These are phyloP conservation scores for Sporisorium iseilematis-ciliati DNA, from an alignment of 1,284 basidiomycete species.

Conservation along the genomic window DNA sequence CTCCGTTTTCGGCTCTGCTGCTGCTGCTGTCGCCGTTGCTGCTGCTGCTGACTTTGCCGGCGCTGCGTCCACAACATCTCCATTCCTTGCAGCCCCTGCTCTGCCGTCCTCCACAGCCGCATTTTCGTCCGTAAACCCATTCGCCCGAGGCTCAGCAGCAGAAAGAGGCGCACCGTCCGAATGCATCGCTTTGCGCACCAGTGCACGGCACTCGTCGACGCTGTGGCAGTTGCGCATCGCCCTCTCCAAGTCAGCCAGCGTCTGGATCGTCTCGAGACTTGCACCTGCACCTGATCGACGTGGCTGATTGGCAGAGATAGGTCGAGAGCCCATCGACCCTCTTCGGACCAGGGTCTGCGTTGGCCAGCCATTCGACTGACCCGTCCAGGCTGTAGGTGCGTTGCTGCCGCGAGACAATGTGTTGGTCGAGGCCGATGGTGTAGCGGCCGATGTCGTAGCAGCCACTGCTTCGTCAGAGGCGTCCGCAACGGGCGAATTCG, in stretches of 20 bases:
- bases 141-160: conserved; percentile 5
- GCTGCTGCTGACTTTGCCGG: not conserved
- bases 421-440: conserved; percentile 4
- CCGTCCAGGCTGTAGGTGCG: conserved; percentile 38
- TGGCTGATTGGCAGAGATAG: conserved; percentile 13
- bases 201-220: conserved; percentile 58
- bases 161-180: conserved; percentile 23
- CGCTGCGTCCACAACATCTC: not conserved
- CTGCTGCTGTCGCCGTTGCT: not conserved
- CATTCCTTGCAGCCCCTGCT: not conserved
- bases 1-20: not conserved
- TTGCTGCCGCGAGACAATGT: conserved; percentile 8
- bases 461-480: conserved; percentile 11
- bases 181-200: conserved; percentile 54
- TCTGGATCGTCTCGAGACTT: conserved; percentile 34
- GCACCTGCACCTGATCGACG: conserved; percentile 19
- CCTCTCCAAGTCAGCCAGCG: conserved; percentile 53
- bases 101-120: conserved; percentile 1
- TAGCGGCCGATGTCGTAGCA: conserved; percentile 6
- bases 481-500: conserved; percentile 5
- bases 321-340: conserved; percentile 26
- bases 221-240: conserved; percentile 52
- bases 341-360: conserved; percentile 20
- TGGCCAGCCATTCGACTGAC: conserved; percentile 4
- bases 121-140: conserved; percentile 16